Conservation (phyloP, 495 filamentous ascomycete species). For the Aspergillus kassunensis region DNA sequence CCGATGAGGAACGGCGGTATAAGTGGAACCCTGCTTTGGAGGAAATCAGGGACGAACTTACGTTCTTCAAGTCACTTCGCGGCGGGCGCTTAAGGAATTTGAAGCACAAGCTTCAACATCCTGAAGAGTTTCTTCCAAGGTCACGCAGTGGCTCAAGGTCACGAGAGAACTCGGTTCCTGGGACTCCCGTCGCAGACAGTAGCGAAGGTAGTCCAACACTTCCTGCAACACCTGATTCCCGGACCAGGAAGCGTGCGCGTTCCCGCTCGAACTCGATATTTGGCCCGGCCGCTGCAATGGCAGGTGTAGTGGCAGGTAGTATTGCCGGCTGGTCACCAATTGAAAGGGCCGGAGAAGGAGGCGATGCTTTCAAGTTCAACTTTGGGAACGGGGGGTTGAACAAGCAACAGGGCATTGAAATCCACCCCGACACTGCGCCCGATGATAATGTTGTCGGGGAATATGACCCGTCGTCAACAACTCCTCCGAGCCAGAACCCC, state of each 20-base stretch:
- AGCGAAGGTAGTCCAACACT: slow-evolving; percentile 47
- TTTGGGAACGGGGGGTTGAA: slow-evolving; percentile 45
- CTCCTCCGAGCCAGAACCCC: slow-evolving; percentile 57
- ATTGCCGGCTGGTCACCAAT: slow-evolving; percentile 89
- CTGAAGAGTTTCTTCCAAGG: slow-evolving; percentile 67
- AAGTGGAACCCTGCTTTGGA: slow-evolving; percentile 58
- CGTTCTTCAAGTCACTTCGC: slow-evolving; percentile 65
- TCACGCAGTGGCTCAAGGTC: slow-evolving; percentile 73
- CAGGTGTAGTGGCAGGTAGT: slow-evolving; percentile 82
- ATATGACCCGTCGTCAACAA: slow-evolving; percentile 35
- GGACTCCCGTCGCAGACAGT: slow-evolving; percentile 58
- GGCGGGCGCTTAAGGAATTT: slow-evolving; percentile 87
- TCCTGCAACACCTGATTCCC: slow-evolving; percentile 66
- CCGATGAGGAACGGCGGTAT: slow-evolving; percentile 70
- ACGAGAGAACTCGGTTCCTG: slow-evolving; percentile 64
- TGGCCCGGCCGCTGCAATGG: slow-evolving; percentile 76
- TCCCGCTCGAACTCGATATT: slow-evolving; percentile 86
- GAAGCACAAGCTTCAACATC: slow-evolving; percentile 78
- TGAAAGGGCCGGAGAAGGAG: slow-evolving; percentile 51
- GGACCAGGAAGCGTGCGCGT: slow-evolving; percentile 63
- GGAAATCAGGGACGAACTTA: slow-evolving; percentile 75
- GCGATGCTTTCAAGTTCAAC: slow-evolving; percentile 47
- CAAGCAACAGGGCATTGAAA: slow-evolving; percentile 48
- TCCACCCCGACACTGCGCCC: slow-evolving; percentile 54
- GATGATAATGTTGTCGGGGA: slow-evolving; percentile 53